These are phyloP conservation scores for Tricharina praecox DNA, from an alignment of 495 filamentous ascomycete species.

Conservation along the genomic window DNA sequence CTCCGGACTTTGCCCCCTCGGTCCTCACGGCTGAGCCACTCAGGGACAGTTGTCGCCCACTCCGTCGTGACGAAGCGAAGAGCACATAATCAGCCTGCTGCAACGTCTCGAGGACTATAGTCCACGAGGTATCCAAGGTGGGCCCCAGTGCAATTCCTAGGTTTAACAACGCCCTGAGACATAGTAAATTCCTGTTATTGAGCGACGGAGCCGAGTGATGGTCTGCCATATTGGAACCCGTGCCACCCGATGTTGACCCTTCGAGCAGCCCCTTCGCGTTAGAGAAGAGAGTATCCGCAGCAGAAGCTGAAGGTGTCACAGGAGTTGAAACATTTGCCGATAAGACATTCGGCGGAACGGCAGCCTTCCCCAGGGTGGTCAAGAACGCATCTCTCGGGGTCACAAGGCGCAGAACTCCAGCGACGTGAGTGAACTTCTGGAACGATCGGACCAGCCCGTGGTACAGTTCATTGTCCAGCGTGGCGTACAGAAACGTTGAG, in stretches of 20 bases:
- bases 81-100: constrained; percentile 81
- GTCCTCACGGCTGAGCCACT: constrained; percentile 24
- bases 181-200: constrained; percentile 76
- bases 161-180: constrained; percentile 76
- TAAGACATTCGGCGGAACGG: constrained; percentile 62
- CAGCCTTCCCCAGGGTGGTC: constrained; percentile 80
- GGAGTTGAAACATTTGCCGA: constrained; percentile 35
- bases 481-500: constrained; percentile 83
- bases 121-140: constrained; percentile 68
- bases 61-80: constrained; percentile 32
- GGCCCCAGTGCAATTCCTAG: constrained; percentile 88
- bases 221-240: constrained; percentile 39
- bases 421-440: constrained; percentile 90
- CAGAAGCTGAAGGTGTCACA: constrained; percentile 1
- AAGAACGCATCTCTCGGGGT: constrained; percentile 89
- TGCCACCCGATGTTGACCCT: constrained; percentile 35
- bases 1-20: constrained; percentile 21
- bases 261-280: constrained; percentile 46
- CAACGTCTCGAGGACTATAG: constrained; percentile 75
- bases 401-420: constrained; percentile 63
- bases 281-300: constrained; percentile 40
- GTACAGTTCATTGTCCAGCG: constrained; percentile 86
- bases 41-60: constrained; percentile 25
- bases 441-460: constrained; percentile 83
- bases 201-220: constrained; percentile 36